Conservation (phyloP, 208 protist genomes). For the Vickermania spadyakhi region DNA sequence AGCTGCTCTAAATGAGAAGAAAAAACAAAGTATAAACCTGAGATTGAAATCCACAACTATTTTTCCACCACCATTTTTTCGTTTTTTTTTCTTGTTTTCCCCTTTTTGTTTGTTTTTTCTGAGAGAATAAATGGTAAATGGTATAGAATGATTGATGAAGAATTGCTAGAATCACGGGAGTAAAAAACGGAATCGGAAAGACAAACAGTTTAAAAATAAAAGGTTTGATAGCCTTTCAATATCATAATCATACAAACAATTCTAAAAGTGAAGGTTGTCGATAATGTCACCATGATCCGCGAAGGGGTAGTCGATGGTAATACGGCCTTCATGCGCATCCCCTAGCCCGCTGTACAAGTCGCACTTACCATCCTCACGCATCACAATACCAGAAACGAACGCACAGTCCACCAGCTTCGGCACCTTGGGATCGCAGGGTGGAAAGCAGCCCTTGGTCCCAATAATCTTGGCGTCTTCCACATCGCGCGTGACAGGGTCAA, state of each 20-base stretch:
- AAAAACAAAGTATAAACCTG: no score
- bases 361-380: slow-evolving; percentile 17
- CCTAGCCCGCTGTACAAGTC: slow-evolving; percentile 19
- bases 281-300: slow-evolving; percentile 12
- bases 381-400: slow-evolving; percentile 17
- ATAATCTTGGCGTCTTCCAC: slow-evolving; percentile 21
- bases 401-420: slow-evolving; percentile 13
- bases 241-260: neutral
- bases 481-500: slow-evolving; percentile 15
- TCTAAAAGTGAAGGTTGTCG: slow-evolving; percentile 10
- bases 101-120: no score
- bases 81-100: no score
- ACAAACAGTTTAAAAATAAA: no score
- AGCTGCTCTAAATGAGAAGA: no score
- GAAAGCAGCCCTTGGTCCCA: slow-evolving; percentile 29
- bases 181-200: no score
- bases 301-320: slow-evolving; percentile 23
- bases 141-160: no score
- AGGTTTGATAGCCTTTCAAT: no score
- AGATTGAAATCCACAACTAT: no score
- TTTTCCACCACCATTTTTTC: no score
- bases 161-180: no score
- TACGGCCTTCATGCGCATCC: slow-evolving; percentile 14
- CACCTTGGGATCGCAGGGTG: slow-evolving; percentile 21
- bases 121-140: no score